A percentile compares a stretch with the other conserved stretches of the same genome.
These are phyloP conservation scores for Auricularia sp. DNA, from an alignment of 768 basidiomycete genomes.

Conservation along the genomic window DNA sequence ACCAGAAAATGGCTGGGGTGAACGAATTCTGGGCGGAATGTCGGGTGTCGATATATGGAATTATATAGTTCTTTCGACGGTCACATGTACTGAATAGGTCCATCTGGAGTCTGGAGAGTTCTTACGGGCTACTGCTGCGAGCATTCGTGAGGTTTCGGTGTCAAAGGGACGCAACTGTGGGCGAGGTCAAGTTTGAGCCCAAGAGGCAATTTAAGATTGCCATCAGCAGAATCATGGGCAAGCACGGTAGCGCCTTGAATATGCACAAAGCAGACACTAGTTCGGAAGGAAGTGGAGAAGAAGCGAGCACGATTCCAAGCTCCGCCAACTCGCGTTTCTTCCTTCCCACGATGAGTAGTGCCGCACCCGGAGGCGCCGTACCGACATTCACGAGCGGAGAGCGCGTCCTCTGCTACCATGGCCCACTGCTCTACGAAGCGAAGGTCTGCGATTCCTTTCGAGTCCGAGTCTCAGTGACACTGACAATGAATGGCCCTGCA, in stretches of 20 bases:
- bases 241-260: not conserved
- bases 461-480: not conserved
- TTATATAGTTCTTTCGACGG: too few species aligned
- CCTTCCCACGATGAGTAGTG: not conserved
- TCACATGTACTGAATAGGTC: too few species aligned
- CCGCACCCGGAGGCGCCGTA: not conserved
- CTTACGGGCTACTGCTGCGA: too few species aligned
- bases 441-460: slow-evolving; percentile 35
- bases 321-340: not conserved
- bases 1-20: too few species aligned
- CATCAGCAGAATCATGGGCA: too few species aligned
- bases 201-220: too few species aligned
- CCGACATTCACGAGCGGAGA: slow-evolving; percentile 49
- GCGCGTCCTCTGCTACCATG: slow-evolving; percentile 87
- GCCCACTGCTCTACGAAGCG: slow-evolving; percentile 91
- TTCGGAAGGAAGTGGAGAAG: not conserved
- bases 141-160: too few species aligned
- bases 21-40: too few species aligned
- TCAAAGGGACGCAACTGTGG: too few species aligned
- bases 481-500: slow-evolving; percentile 7
- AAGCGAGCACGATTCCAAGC: not conserved
- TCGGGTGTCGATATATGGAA: too few species aligned
- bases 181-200: too few species aligned
- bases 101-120: too few species aligned
- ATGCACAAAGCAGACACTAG: not conserved